A percentile compares a stretch with the other conserved stretches of the same genome.
Evolutionary conservation across 305 asterid species (phyloP).

Genomic region (Nicotiana rustica): DNA sequence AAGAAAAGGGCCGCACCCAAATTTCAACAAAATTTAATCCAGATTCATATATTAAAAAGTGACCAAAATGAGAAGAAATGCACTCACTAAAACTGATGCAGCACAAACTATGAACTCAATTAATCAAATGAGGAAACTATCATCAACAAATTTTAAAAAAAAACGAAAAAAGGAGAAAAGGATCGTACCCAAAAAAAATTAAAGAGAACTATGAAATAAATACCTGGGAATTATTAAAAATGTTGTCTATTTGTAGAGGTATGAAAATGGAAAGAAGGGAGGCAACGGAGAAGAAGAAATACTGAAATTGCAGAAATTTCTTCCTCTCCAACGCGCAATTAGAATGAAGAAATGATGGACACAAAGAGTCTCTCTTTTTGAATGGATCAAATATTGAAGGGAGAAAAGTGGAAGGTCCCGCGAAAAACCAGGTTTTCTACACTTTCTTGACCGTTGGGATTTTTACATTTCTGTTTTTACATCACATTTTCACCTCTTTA

Average conservation of each 20-base stretch:
- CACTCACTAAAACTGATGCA: background rate
- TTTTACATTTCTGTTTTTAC: background rate
- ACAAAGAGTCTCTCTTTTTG: background rate
- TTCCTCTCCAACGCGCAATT: slow-evolving; percentile 40
- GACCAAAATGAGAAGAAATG: background rate
- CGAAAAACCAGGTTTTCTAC: slow-evolving; percentile 41
- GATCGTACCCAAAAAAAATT: background rate
- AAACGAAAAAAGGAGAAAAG: background rate
- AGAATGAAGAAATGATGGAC: slow-evolving; percentile 3
- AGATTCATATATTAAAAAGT: background rate
- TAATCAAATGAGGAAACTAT: background rate
- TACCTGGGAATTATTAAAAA: slow-evolving; percentile 30
- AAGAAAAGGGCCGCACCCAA: background rate
- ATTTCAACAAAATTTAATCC: background rate
- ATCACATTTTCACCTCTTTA: background rate
- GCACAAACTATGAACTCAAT: background rate
- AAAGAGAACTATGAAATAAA: background rate
- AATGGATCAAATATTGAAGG: slow-evolving; percentile 26
- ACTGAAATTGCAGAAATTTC: slow-evolving; percentile 32
- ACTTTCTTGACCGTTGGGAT: slow-evolving; percentile 32
- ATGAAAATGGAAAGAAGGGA: background rate
- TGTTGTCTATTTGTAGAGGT: background rate
- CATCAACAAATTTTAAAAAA: background rate
- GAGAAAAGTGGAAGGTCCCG: background rate
- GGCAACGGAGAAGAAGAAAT: slow-evolving; percentile 29